Conservation (phyloP, 306 rosid genomes). For the Quercus wislizeni region DNA sequence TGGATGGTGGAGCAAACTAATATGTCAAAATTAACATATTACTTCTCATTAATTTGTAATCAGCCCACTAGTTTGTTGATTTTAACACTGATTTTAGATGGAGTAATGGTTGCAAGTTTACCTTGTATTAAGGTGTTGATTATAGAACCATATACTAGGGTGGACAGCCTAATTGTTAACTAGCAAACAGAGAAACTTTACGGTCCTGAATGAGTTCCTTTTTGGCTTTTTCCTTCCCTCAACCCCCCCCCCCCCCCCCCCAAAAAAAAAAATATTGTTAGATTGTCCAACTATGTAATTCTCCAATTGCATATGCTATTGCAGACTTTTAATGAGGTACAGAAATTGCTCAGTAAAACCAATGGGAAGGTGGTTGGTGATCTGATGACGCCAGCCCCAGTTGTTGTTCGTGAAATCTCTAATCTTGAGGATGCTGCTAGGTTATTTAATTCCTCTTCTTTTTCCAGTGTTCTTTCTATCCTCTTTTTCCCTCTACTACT, state of each 20-base stretch:
- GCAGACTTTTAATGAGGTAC: conserved; percentile 95
- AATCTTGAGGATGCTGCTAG: conserved; percentile 97
- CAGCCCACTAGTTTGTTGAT: too few relatives aligned
- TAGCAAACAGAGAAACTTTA: not conserved
- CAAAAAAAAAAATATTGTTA: not conserved
- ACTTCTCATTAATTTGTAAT: too few relatives aligned
- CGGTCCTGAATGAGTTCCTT: not conserved
- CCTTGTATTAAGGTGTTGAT: too few relatives aligned
- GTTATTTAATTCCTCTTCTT: conserved; percentile 32
- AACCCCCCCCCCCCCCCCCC: too few relatives aligned
- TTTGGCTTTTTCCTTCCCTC: not conserved
- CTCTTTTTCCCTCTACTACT: not conserved
- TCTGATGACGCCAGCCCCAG: conserved; percentile 83
- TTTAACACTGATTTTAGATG: too few relatives aligned
- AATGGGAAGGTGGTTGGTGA: conserved; percentile 87
- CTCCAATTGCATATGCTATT: not conserved
- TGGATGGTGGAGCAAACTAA: too few relatives aligned
- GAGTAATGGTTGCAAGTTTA: too few relatives aligned
- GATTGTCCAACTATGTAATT: not conserved
- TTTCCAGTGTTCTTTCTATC: not conserved
- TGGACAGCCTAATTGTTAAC: not conserved
- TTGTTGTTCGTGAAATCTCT: conserved; percentile 84
- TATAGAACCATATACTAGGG: too few relatives aligned
- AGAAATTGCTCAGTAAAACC: conserved; percentile 76
- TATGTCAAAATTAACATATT: too few relatives aligned